phyloP scores from a whole-genome alignment of 2,329 filamentous ascomycete genomes.

The Raffaelea arxii region DNA sequence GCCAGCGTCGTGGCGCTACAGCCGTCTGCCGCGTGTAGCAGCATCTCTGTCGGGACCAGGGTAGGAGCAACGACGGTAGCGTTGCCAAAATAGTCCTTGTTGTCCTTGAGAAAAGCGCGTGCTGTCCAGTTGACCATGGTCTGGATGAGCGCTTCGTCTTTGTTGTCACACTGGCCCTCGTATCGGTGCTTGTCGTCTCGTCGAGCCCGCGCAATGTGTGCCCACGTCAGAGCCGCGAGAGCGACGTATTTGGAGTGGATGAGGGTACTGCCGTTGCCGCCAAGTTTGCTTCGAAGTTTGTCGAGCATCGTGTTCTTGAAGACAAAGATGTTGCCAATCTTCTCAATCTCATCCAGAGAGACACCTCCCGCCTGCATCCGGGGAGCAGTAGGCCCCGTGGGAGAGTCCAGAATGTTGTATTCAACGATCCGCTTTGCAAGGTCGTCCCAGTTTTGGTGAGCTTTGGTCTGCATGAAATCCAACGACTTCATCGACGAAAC shows the following conservation, averaged over 20 bases:
- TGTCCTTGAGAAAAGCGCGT: conserved; percentile 21
- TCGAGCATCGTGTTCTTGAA: conserved; percentile 24
- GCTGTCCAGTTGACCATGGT: conserved; percentile 32
- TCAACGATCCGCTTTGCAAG: conserved; percentile 24
- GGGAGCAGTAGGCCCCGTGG: conserved; percentile 27
- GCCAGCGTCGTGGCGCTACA: conserved; percentile 14
- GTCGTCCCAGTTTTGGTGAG: too few relatives aligned
- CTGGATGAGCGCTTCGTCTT: conserved; percentile 19
- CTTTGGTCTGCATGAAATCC: too few relatives aligned
- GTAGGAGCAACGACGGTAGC: conserved; percentile 29
- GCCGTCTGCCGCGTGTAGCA: conserved; percentile 16
- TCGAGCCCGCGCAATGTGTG: conserved; percentile 27
- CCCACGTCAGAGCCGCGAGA: conserved; percentile 30
- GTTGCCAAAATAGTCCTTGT: conserved; percentile 30
- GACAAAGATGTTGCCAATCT: conserved; percentile 31
- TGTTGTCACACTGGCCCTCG: conserved; percentile 1
- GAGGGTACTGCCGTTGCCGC: not conserved
- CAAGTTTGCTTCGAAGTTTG: conserved; percentile 18
- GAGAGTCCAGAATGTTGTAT: conserved; percentile 22
- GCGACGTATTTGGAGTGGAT: conserved; percentile 28
- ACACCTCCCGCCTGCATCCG: conserved; percentile 17
- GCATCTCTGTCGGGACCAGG: conserved; percentile 14
- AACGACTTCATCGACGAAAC: too few relatives aligned
- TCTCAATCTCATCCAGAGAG: conserved; percentile 20
- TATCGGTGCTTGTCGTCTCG: conserved; percentile 9